A percentile compares a stretch with the other conserved stretches of the same genome.
Conservation (phyloP, 2,329 filamentous ascomycete species). For the Mariannaea sp. region DNA sequence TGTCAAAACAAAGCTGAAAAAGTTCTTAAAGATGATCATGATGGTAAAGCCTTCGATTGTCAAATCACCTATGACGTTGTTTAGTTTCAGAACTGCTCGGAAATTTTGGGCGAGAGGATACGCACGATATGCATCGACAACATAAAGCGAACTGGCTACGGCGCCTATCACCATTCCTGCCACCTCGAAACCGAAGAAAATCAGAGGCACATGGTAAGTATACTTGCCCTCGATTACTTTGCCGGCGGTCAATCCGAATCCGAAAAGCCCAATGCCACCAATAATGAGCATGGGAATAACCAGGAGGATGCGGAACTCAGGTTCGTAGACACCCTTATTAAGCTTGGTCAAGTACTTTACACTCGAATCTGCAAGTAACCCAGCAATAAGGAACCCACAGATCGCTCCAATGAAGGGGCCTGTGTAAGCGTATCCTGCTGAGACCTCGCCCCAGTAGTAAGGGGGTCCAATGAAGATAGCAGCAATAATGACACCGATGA, state of each 20-base stretch:
- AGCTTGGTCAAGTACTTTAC: constrained; percentile 71
- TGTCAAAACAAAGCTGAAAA: constrained; percentile 86
- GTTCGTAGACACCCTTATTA: constrained; percentile 86
- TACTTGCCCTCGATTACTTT: constrained; percentile 61
- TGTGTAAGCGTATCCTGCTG: constrained; percentile 86
- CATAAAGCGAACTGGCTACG: constrained; percentile 82
- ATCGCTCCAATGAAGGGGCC: constrained; percentile 85
- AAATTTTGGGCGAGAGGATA: constrained; percentile 27
- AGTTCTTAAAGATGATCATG: constrained; percentile 91
- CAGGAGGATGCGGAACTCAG: constrained; percentile 85
- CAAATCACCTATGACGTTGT: constrained; percentile 63
- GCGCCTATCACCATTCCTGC: constrained; percentile 92
- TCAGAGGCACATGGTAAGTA: constrained; percentile 73
- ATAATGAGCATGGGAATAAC: constrained; percentile 82
- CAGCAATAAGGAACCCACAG: constrained; percentile 76
- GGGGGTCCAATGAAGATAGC: constrained; percentile 81
- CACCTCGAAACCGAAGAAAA: constrained; percentile 84
- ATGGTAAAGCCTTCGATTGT: constrained; percentile 88
- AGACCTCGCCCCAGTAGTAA: constrained; percentile 78
- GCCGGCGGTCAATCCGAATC: constrained; percentile 76
- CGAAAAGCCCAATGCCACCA: constrained; percentile 78
- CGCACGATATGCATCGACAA: constrained; percentile 89
- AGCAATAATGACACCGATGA: constrained; percentile 84
- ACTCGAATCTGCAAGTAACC: constrained; percentile 72
- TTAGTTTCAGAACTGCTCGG: background rate